Conservation (phyloP, 371 early-diverging fungal genomes). For the Smittium mucronatum region DNA sequence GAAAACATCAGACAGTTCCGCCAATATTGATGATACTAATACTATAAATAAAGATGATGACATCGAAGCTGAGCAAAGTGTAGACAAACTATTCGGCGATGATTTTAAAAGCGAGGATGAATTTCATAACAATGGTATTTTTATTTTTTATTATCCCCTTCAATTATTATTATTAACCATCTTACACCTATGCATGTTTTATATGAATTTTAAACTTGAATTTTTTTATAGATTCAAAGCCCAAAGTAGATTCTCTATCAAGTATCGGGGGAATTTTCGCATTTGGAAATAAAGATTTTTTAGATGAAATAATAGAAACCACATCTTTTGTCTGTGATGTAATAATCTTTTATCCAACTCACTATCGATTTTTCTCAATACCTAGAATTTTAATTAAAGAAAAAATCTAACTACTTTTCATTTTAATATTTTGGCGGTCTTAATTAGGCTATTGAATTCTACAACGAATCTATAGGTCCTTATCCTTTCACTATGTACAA, state of each 20-base stretch:
- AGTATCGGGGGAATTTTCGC: slow-evolving; percentile 43
- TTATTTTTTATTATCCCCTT: background rate
- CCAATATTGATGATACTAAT: slow-evolving; percentile 21
- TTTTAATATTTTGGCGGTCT: background rate
- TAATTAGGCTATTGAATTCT: background rate
- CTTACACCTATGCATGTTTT: too few species aligned
- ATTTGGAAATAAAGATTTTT: slow-evolving; percentile 42
- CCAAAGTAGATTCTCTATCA: slow-evolving; percentile 24
- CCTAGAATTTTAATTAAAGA: too few species aligned
- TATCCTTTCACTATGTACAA: slow-evolving; percentile 79
- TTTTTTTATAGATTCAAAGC: slow-evolving; percentile 35
- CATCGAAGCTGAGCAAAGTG: slow-evolving; percentile 36
- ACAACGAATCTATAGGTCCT: slow-evolving; percentile 59
- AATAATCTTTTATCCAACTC: slow-evolving; percentile 18
- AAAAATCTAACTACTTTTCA: background rate
- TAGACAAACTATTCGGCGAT: slow-evolving; percentile 20
- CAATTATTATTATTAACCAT: too few species aligned
- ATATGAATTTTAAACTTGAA: too few species aligned
- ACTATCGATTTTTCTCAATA: too few species aligned
- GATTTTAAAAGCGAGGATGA: slow-evolving; percentile 34
- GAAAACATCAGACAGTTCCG: background rate
- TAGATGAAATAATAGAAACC: slow-evolving; percentile 42
- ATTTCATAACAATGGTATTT: slow-evolving; percentile 9
- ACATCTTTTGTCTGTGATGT: slow-evolving; percentile 50
- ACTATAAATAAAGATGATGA: slow-evolving; percentile 37